A percentile compares a stretch with the other conserved stretches of the same genome.
These are phyloP conservation scores for Zizania palustris DNA, from an alignment of 202 grass and related monocot genomes.

Conservation along the genomic window DNA sequence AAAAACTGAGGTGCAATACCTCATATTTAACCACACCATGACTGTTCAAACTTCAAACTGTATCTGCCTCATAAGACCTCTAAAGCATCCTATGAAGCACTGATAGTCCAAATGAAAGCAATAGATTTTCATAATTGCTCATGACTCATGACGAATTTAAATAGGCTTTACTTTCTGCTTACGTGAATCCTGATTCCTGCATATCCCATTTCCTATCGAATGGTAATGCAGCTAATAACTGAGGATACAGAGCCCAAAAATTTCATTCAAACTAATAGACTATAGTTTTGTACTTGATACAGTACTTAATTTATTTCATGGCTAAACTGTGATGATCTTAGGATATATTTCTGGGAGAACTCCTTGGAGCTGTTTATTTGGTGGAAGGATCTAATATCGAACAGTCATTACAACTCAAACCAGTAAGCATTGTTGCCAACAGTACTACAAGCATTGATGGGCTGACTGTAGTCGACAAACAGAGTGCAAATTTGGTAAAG, in stretches of 20 bases:
- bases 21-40: conserved; percentile 4
- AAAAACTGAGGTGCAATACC: not conserved
- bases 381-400: conserved; percentile 52
- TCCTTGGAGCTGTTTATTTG: conserved; percentile 79
- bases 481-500: conserved; percentile 44
- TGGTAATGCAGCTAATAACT: not conserved
- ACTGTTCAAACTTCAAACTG: not conserved
- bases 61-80: not conserved
- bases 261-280: not conserved
- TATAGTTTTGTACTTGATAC: not conserved
- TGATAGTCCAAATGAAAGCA: not conserved
- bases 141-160: not conserved
- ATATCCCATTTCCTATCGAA: not conserved
- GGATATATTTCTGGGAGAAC: conserved; percentile 84
- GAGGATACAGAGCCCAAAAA: conserved; percentile 8
- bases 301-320: not conserved
- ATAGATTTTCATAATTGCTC: not conserved
- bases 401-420: conserved; percentile 35
- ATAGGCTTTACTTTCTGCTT: conserved; percentile 5
- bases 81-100: not conserved
- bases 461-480: conserved; percentile 41
- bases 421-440: conserved; percentile 49
- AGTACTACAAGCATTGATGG: conserved; percentile 46
- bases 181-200: not conserved
- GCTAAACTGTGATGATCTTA: conserved; percentile 23